Evolutionary conservation across 495 filamentous ascomycete genomes (phyloP).

Genomic region (Hypomontagnella monticulosa): DNA sequence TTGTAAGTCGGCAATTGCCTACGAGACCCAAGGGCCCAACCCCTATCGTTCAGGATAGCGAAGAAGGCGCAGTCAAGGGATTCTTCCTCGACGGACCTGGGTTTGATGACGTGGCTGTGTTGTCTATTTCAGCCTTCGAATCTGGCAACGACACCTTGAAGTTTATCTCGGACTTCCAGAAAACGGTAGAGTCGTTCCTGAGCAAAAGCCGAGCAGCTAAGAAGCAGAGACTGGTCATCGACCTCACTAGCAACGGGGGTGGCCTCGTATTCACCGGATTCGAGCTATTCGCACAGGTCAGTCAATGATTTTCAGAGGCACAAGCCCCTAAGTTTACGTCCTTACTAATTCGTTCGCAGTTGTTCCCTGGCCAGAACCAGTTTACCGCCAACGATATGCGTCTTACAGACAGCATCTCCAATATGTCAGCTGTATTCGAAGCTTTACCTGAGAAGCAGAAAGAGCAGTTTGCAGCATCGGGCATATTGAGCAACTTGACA

Average conservation of each 20-base stretch:
- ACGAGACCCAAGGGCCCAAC: not conserved
- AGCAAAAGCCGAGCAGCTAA: slow-evolving; percentile 45
- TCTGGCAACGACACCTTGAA: slow-evolving; percentile 20
- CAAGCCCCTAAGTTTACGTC: not conserved
- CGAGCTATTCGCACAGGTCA: slow-evolving; percentile 54
- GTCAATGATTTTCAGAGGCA: slow-evolving; percentile 5
- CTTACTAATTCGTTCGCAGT: slow-evolving; percentile 31
- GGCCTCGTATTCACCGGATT: slow-evolving; percentile 58
- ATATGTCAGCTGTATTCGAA: slow-evolving; percentile 37
- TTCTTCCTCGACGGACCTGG: slow-evolving; percentile 53
- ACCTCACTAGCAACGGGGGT: slow-evolving; percentile 65
- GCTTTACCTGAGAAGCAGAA: slow-evolving; percentile 22
- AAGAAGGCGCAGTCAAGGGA: slow-evolving; percentile 37
- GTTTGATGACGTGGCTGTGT: slow-evolving; percentile 53
- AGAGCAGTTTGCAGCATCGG: not conserved
- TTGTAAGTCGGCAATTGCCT: not conserved
- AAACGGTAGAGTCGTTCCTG: slow-evolving; percentile 52
- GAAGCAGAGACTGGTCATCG: slow-evolving; percentile 64
- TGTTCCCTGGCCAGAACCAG: slow-evolving; percentile 42
- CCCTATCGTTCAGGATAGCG: slow-evolving; percentile 12
- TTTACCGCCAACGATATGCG: slow-evolving; percentile 49
- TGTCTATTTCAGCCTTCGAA: slow-evolving; percentile 41
- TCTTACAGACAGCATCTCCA: slow-evolving; percentile 36
- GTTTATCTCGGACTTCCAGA: slow-evolving; percentile 51
- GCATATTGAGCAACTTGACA: slow-evolving; percentile 36